Base-by-base conservation (phyloP, 108 stramenopile genomes). In the Fistulifera pelliculosa region DNA sequence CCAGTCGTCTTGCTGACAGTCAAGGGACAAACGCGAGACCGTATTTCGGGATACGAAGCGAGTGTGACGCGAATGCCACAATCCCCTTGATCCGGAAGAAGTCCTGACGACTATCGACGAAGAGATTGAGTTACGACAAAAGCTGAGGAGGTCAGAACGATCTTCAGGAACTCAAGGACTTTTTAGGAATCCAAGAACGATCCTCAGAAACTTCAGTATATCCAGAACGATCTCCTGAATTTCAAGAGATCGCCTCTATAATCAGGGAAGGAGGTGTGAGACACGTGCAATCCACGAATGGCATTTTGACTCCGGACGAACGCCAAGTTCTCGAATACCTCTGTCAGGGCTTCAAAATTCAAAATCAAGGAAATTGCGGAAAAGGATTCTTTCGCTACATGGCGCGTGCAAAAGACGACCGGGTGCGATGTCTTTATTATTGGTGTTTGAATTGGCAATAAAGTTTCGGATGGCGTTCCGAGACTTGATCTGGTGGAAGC, bases 51-150 rank as follows among this genome's bases (percentile, higher is more conserved):
- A 13, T 94, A 90, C 58, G 64, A 78, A 12, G 77, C 77, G 92
- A 84, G 1, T 86, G 84, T 19, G 70, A 89, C 67, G 88, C 61
- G 14, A 87, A 90, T 55, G 31, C 90, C 3, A 81, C 1, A 94
- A 94, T 56, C 92, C 92, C 8, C 90, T 94, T 71, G 65, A 79
- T 57, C 92, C 92, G 1, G 86, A 87, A 16, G 92, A 94, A 64
- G 58, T 94, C 28, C 27, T 94, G 11, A 72, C 72, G 17, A 86
- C 90, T 17, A 45, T 94, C 1, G 92, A 94, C 67, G 81, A 77
- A 69, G 28, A 78, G 42, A 71, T 86, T 35, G 4, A 39, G 13
- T 26, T 16, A 16, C 48, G 55, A 28, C 6, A 39, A 5, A 44
- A 25, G 1, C 2, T 17, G 16, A 15, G 65, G 57, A 15, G 42